A percentile compares a stretch with the other conserved stretches of the same genome.
These are phyloP conservation scores for Stephanodiscus triporus DNA, from an alignment of 108 stramenopile species.

Conservation along the genomic window DNA sequence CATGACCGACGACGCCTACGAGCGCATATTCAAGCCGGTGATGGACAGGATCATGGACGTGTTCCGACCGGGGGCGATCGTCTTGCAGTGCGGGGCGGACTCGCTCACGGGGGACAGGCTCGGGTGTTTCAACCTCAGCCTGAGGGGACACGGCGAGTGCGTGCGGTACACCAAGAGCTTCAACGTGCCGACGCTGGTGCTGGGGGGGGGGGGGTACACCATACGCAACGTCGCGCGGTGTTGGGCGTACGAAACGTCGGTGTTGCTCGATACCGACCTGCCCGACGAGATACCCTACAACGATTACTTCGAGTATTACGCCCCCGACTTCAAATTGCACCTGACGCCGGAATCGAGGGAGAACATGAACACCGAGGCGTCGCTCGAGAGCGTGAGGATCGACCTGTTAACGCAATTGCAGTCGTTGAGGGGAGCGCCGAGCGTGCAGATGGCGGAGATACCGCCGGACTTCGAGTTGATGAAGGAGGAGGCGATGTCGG, in stretches of 20 bases:
- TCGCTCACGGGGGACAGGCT: slow-evolving; percentile 97
- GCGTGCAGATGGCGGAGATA: slow-evolving; percentile 92
- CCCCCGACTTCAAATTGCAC: slow-evolving; percentile 97
- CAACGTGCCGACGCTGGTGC: slow-evolving; percentile 92
- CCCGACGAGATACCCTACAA: slow-evolving; percentile 97
- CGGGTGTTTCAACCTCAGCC: slow-evolving; percentile 98
- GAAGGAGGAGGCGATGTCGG: slow-evolving; percentile 49
- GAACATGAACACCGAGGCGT: slow-evolving; percentile 81
- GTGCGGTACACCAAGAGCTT: slow-evolving; percentile 91
- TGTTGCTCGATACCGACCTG: slow-evolving; percentile 75
- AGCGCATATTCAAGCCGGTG: slow-evolving; percentile 95
- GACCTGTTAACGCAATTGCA: slow-evolving; percentile 83
- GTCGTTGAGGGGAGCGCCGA: slow-evolving; percentile 88
- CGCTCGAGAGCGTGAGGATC: slow-evolving; percentile 65
- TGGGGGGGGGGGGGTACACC: slow-evolving; percentile 99
- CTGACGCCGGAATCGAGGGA: slow-evolving; percentile 83
- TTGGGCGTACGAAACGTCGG: slow-evolving; percentile 97
- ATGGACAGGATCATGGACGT: slow-evolving; percentile 97
- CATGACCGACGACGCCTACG: slow-evolving; percentile 94
- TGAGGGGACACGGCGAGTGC: slow-evolving; percentile 92
- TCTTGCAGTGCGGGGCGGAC: slow-evolving; percentile 99
- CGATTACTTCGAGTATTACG: slow-evolving; percentile 99
- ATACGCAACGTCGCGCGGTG: slow-evolving; percentile 98
- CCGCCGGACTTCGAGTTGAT: slow-evolving; percentile 79
- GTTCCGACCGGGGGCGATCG: slow-evolving; percentile 96